Percentiles rank a stretch among this genome's conserved stretches.
Conservation (phyloP, 2,329 filamentous ascomycete species). For the Metarhizium guizhouense region DNA sequence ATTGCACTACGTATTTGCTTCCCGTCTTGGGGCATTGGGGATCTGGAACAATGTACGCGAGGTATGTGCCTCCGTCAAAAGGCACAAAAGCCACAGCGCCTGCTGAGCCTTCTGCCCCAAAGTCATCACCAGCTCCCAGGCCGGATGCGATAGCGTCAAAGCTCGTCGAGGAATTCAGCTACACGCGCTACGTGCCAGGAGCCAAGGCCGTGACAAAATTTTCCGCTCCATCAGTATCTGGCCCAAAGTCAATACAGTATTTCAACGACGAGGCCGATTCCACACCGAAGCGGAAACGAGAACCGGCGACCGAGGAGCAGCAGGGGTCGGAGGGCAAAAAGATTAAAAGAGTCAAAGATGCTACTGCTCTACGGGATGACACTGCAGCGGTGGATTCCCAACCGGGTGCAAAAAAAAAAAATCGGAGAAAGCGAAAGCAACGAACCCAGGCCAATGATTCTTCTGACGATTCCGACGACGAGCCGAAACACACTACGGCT, state of each 20-base stretch:
- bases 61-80: constrained; percentile 31
- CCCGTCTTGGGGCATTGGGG: constrained; percentile 9
- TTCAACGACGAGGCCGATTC: constrained; percentile 20
- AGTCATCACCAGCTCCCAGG: constrained; percentile 3
- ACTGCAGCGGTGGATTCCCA: constrained; percentile 3
- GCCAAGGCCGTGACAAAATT: constrained; percentile 12
- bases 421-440: constrained; percentile 24
- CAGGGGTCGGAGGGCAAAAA: constrained; percentile 25
- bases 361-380: constrained; percentile 10
- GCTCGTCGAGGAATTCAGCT: constrained; percentile 17
- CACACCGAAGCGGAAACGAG: constrained; percentile 28
- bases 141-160: background rate
- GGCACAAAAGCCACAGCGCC: constrained; percentile 9
- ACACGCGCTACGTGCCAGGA: constrained; percentile 33
- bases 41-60: constrained; percentile 28
- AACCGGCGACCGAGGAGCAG: constrained; percentile 19
- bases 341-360: constrained; percentile 14
- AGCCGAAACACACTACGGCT: constrained; percentile 9
- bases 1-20: background rate
- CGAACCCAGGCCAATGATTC: constrained; percentile 19
- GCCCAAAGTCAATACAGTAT: constrained; percentile 12
- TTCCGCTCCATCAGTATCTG: constrained; percentile 2
- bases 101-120: constrained; percentile 4
- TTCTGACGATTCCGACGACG: constrained; percentile 10
- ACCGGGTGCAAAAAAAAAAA: constrained; percentile 15